Percentiles rank a stretch among this genome's conserved stretches.
phyloP scores from a whole-genome alignment of 352 stramenopile genomes.

The Hyaloperonospora brassicae region DNA sequence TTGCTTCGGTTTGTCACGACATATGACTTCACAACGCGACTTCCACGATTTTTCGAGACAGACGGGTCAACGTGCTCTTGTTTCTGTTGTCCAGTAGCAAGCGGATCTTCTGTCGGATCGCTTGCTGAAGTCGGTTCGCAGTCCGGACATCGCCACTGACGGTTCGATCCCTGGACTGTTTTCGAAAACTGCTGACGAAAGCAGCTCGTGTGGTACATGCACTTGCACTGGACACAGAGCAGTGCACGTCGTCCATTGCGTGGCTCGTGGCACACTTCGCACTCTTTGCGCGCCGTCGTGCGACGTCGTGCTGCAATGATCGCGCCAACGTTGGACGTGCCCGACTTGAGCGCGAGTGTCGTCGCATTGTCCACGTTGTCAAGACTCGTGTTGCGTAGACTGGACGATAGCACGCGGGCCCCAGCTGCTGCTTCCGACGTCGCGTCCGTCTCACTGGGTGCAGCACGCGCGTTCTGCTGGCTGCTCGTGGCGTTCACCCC shows the following conservation, averaged over 20 bases:
- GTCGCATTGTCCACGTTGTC: slow-evolving; percentile 24
- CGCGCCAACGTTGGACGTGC: slow-evolving; percentile 48
- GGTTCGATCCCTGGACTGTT: slow-evolving; percentile 44
- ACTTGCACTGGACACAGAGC: slow-evolving; percentile 70
- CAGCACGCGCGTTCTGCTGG: slow-evolving; percentile 6
- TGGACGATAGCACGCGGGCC: slow-evolving; percentile 19
- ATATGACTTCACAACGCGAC: slow-evolving; percentile 18
- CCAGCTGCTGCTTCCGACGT: slow-evolving; percentile 19
- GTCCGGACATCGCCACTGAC: slow-evolving; percentile 78
- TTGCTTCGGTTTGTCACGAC: slow-evolving; percentile 11
- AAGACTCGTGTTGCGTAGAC: slow-evolving; percentile 12
- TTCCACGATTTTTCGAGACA: slow-evolving; percentile 14
- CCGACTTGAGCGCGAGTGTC: slow-evolving; percentile 36
- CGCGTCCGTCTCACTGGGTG: slow-evolving; percentile 29
- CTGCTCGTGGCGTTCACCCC: slow-evolving; percentile 14
- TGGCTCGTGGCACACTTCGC: slow-evolving; percentile 62
- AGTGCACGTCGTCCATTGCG: slow-evolving; percentile 70
- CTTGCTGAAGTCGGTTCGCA: slow-evolving; percentile 45
- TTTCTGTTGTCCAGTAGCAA: slow-evolving; percentile 30
- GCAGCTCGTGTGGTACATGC: slow-evolving; percentile 81
- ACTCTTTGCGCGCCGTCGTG: slow-evolving; percentile 62
- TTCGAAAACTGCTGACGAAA: slow-evolving; percentile 75
- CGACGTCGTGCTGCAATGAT: slow-evolving; percentile 64
- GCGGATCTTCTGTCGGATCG: slow-evolving; percentile 26
- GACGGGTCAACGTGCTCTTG: slow-evolving; percentile 26